Evolutionary conservation across 257 asterid genomes (phyloP).

Genomic region (Nicotiana otophora): DNA sequence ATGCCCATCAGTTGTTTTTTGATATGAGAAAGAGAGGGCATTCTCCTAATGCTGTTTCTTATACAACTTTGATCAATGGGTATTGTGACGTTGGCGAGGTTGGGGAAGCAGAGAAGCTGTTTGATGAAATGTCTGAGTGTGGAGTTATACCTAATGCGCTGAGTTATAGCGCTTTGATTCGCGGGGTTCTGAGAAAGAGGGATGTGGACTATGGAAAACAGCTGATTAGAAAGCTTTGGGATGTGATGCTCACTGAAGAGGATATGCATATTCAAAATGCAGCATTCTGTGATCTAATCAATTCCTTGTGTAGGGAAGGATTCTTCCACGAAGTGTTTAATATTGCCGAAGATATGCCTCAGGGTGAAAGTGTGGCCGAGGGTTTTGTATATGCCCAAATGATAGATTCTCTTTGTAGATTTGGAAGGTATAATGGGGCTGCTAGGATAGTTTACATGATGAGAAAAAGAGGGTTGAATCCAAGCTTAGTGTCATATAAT

Average conservation of each 20-base stretch:
- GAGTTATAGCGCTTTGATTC: conserved; percentile 49
- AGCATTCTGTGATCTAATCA: conserved; percentile 60
- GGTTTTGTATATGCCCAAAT: conserved; percentile 69
- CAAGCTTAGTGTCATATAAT: conserved; percentile 59
- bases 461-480: conserved; percentile 65
- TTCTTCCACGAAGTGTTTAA: conserved; percentile 61
- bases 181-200: conserved; percentile 42
- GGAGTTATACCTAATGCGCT: conserved; percentile 48
- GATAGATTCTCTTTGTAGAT: conserved; percentile 67
- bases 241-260: conserved; percentile 38
- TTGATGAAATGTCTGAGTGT: conserved; percentile 63
- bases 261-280: conserved; percentile 47
- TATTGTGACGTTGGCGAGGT: conserved; percentile 49
- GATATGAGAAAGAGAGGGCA: conserved; percentile 65
- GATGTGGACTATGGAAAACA: conserved; percentile 44
- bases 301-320: conserved; percentile 72
- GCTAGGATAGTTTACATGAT: conserved; percentile 83
- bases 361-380: conserved; percentile 49
- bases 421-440: conserved; percentile 74
- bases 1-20: conserved; percentile 58
- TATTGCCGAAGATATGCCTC: conserved; percentile 77
- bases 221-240: conserved; percentile 51
- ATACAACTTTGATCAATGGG: conserved; percentile 65
- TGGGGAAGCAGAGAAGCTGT: conserved; percentile 49
- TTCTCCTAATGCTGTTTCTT: conserved; percentile 55